Evolutionary conservation across 2,329 filamentous ascomycete genomes (phyloP), one percentile per base, ranked within the genome.

Genomic region (Rhexocercosporidium sp.): DNA sequence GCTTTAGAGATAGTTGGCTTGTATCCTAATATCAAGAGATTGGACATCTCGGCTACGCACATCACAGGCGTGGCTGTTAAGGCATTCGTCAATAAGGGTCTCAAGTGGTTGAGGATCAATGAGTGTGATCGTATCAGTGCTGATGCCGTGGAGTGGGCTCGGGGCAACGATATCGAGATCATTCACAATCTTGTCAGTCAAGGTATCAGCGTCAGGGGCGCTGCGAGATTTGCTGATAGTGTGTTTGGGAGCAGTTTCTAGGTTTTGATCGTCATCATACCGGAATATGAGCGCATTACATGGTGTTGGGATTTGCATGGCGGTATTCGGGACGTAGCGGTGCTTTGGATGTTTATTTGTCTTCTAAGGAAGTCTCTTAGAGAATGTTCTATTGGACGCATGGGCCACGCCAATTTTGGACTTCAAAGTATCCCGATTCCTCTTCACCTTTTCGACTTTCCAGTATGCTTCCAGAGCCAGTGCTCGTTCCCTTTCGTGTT

Each of bases 41-140:
- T 79, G 11, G 68, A 75, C 66, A 57, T 78, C 0, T 69, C 69
- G 2, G 12, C 31, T 3, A 76, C 77, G 0, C 69, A 71, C 22
- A 69, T 78, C 53, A 78, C 77, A 0, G 78, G 78, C 7, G 73
- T 77, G 22, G 74, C 76, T 20, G 70, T 79, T n/a, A 78, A 75
- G 64, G 49, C 70, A 5, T 71, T 79, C 25, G 74, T 79, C 14
- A 59, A 71, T 8, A 71, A 37, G 31, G 76, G 76, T 8, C 56
- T 79, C 11, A 68, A 71, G 20, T 71, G 56, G 25, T 65, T 79
- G 1, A 71, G 67, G 22, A 51, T 78, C 1, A 70, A 72, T 34
- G 65, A 73, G 27, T 79, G 78, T 44, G 12, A 49, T 3, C 18
- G 59, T 3, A 63, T 76, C 20, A 68, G 71, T 22, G n/a, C 59